Evolutionary conservation across 1,284 basidiomycete species (phyloP).

Genomic region (Pseudozyma tsukubaensis): DNA sequence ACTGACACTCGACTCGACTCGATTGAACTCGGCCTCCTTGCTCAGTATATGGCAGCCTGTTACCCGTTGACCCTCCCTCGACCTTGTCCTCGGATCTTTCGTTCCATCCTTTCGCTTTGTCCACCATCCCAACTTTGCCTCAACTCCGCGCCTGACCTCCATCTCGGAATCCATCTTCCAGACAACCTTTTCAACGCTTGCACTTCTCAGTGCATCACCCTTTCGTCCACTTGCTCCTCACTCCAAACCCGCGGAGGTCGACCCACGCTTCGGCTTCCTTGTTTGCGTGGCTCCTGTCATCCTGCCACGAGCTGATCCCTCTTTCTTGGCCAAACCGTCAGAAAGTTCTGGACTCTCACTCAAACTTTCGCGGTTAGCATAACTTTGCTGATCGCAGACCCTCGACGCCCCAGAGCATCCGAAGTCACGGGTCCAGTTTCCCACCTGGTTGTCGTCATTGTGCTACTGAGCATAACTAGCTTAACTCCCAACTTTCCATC

Average conservation of each 20-base stretch:
- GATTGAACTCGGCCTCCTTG: not conserved
- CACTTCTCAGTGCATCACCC: not conserved
- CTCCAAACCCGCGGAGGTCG: no score
- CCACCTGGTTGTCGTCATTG: not conserved
- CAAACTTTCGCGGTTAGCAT: not conserved
- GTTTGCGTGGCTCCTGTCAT: not conserved
- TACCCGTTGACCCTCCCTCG: not conserved
- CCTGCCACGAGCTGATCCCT: constrained; percentile 1
- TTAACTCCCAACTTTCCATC: constrained; percentile 2
- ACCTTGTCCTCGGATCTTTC: not conserved
- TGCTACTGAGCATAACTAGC: not conserved
- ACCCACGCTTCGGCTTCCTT: not conserved
- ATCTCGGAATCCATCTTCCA: not conserved
- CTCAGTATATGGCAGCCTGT: no score
- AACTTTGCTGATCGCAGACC: not conserved
- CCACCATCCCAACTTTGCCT: not conserved
- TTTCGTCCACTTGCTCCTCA: not conserved
- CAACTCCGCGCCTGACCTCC: not conserved
- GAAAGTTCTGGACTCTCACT: not conserved
- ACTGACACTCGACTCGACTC: not conserved
- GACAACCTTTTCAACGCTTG: not conserved
- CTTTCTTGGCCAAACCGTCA: not conserved
- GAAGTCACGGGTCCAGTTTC: not conserved
- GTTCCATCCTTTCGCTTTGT: not conserved
- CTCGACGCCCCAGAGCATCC: constrained; percentile 4